Evolutionary conservation across 306 rosid species (phyloP), one percentile per base, ranked within the genome.

Genomic region (Prunus kanzakura): DNA sequence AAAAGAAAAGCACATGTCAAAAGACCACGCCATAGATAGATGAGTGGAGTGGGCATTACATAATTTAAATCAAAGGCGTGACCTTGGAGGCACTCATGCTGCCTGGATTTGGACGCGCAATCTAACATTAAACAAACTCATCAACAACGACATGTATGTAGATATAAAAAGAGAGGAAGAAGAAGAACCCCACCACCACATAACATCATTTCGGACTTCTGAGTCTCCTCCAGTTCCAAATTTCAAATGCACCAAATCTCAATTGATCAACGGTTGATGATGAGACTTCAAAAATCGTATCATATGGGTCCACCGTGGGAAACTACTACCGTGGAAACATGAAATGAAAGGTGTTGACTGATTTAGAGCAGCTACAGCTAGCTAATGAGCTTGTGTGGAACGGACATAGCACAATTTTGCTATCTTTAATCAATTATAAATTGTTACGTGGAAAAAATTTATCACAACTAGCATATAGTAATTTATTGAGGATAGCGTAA

Each of bases 41-140:
- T 62, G 67, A 62, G 41, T 27, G 43, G 16, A 20, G 23, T 35
- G 41, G 41, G 41, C 41, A 35, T 5, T 35, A 35, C 41, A 35
- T 35, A 35, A 35, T 35, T 29, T 27, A 49, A 4, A 4, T 19
- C 16, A 56, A 13, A 18, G 38, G 15, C 68, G 32, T 49, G 57
- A 46, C 70, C 73, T 71, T 62, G 47, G 69, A 35, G 72, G 75
- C 63, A 72, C 74, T 79, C 77, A 79, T 79, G 3, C 65, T 79
- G 5, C 15, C 67, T 61, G 11, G 6, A 16, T 16, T 52, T 6
- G 38, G 64, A 20, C 76, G 77, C 50, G 78, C 79, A 60, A 14
- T 23, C 18, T 5, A 55, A 11, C 61, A 49, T 8, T 47, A 70
- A 50, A 25, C 43, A 23, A 75, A 22, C 20, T 66, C 43, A 32